Base-by-base conservation (phyloP, 1,284 basidiomycete genomes). In the Sporisorium exsertum region DNA sequence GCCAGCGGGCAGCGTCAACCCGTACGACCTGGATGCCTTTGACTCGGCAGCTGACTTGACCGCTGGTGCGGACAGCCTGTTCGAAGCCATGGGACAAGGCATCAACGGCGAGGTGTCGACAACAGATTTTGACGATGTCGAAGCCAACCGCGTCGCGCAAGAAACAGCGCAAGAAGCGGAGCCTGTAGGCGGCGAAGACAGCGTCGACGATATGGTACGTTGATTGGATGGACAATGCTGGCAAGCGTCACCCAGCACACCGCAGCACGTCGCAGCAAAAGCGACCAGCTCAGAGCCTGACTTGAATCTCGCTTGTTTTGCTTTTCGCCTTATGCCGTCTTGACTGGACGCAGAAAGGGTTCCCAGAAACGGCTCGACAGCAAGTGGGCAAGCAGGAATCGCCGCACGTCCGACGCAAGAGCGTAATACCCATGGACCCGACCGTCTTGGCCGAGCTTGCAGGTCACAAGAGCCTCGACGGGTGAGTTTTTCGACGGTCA, bases 381-480 rank as follows among this genome's bases (percentile, higher is more conserved):
- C 65, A 75, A 29, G 69, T 78, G 43, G 61, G 66, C 56, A 73
- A 67, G 55, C 57, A 64, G 40, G 72, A 80, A 55, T 73, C 72
- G 42, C 79, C 79, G 8, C 80, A 81, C 65, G 77, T 81, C 5
- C 57, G 80, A 52, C 66, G 86, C 47, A 87, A 87, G 74, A 84
- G 82, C 33, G 85, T 86, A 20, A 86, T 86, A 57, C 86, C 86
- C 29, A 82, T 86, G 68, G 86, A 86, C 62, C 82, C 86, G 10
- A 79, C 80, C 18, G 85, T 87, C 16, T 69, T 87, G 53, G 79
- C 80, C 57, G 86, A 87, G 70, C 73, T 86, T 45, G 79, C 82
- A 5, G 78, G 80, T n/a, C 85, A 86, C 73, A 85, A 86, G 68
- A 75, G 73, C 51, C 58, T 79, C 27, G 80, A 80, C 45, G 74